Evolutionary conservation across 2,329 filamentous ascomycete species (phyloP), one percentile per base, ranked within the genome.

Genomic region (Monilinia aucupariae): DNA sequence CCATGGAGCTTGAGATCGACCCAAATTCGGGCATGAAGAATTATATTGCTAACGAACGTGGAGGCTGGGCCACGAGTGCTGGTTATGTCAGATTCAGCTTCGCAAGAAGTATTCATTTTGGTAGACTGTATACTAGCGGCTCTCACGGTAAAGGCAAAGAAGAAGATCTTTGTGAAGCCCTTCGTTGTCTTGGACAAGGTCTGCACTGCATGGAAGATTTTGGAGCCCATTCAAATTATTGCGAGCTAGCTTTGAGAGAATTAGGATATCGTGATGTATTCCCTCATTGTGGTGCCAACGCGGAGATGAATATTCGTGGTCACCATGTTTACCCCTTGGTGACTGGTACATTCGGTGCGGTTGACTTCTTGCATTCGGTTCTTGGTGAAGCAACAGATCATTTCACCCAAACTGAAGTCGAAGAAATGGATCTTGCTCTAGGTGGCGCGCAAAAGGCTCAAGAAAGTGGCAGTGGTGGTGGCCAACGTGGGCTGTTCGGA

Each of bases 21-120:
- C 78, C 78, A 41, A 78, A 82, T 7, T 94, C 90, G 0, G 92
- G 92, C n/a, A 96, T 99, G 93, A 99, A 97, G 77, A 97, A 97
- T 75, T 99, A 99, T 75, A 97, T 99, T 69, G 87, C 93, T 65
- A 97, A 97, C 71, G 93, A 97, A 74, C 80, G 78, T 17, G 91
- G 92, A 5, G 83, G 85, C 48, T 97, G 92, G 90, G 91, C 92
- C 1, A 99, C 94, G 25, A 96, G 92, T 67, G 80, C 90, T 9
- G 92, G 90, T 47, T 97, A 93, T 71, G 81, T 96, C 64, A 86
- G 87, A 69, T 90, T 85, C 76, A 92, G 89, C 70, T 80, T 94
- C 66, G 81, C 81, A 17, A 84, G 89, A 64, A 85, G 87, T 73
- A 89, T 93, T 66, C 90, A 93, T 75, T 92, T 84, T 69, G 90